Evolutionary conservation across 306 rosid genomes (phyloP).

Genomic region (Ormosia emarginata): DNA sequence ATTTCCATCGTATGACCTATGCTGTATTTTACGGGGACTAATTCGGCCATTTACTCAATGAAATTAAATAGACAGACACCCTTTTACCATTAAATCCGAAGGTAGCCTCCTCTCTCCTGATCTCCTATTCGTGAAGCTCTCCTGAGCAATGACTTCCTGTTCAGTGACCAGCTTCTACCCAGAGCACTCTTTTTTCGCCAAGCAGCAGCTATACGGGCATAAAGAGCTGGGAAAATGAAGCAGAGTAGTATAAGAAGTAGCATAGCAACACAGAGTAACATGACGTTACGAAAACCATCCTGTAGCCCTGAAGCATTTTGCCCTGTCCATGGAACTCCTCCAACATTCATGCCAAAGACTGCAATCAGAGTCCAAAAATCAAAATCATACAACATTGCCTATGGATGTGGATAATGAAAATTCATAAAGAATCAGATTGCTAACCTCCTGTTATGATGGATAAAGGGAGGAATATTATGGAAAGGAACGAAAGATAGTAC

Average conservation of each 20-base stretch:
- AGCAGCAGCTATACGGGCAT: slow-evolving; percentile 40
- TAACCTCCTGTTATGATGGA: slow-evolving; percentile 91
- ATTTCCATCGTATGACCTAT: no score
- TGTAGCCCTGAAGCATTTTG: slow-evolving; percentile 50
- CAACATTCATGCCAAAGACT: slow-evolving; percentile 98
- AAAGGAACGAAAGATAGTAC: slow-evolving; percentile 86
- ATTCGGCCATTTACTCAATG: neutral
- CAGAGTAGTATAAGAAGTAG: slow-evolving; percentile 66
- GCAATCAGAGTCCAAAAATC: slow-evolving; percentile 23
- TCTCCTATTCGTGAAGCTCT: slow-evolving; percentile 42
- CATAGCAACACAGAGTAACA: slow-evolving; percentile 61
- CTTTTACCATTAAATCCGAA: slow-evolving; percentile 54
- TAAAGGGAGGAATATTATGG: slow-evolving; percentile 86
- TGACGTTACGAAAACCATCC: slow-evolving; percentile 83
- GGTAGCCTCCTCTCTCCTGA: slow-evolving; percentile 68
- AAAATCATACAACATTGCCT: neutral
- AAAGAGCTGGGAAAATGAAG: slow-evolving; percentile 76
- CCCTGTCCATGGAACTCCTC: slow-evolving; percentile 96
- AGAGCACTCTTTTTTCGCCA: slow-evolving; percentile 48
- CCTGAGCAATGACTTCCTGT: slow-evolving; percentile 66
- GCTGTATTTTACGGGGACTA: no score
- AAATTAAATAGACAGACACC: neutral
- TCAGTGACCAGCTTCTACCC: slow-evolving; percentile 73
- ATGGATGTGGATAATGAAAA: neutral
- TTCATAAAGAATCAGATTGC: neutral